A percentile compares a stretch with the other conserved stretches of the same genome.
Conservation (phyloP, 2,329 filamentous ascomycete species). For the Scorias spongiosa region DNA sequence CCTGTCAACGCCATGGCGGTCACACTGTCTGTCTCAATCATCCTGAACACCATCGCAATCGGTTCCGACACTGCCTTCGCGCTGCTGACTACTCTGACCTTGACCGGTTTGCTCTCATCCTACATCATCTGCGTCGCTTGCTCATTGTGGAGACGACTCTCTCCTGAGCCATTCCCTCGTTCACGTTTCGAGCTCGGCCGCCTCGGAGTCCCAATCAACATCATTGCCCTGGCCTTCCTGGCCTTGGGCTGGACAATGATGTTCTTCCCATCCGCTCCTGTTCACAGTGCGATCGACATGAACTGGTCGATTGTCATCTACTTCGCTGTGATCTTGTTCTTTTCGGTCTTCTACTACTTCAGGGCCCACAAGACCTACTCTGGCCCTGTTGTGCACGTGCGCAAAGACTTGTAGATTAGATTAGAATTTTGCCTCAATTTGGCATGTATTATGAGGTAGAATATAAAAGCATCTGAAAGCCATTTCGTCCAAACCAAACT, state of each 20-base stretch:
- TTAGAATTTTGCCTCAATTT: no score
- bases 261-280: slow-evolving; percentile 5
- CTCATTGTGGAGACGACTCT: slow-evolving; percentile 7
- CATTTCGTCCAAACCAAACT: no score
- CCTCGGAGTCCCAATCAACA: slow-evolving; percentile 6
- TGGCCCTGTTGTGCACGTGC: not conserved
- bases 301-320: not conserved
- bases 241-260: slow-evolving; percentile 6
- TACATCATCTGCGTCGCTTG: slow-evolving; percentile 8
- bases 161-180: slow-evolving; percentile 6
- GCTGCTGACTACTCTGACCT: slow-evolving; percentile 7
- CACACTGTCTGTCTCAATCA: slow-evolving; percentile 7
- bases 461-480: no score
- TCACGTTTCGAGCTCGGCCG: slow-evolving; percentile 8
- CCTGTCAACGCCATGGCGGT: slow-evolving; percentile 8
- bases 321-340: not conserved
- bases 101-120: slow-evolving; percentile 7
- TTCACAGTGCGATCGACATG: not conserved
- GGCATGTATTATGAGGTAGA: no score
- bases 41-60: slow-evolving; percentile 9
- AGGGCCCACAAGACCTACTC: not conserved
- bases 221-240: slow-evolving; percentile 5
- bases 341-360: not conserved
- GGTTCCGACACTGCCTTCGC: slow-evolving; percentile 8
- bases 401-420: not conserved